phyloP scores from a whole-genome alignment of 768 basidiomycete genomes.

The Trametes sanguinea region DNA sequence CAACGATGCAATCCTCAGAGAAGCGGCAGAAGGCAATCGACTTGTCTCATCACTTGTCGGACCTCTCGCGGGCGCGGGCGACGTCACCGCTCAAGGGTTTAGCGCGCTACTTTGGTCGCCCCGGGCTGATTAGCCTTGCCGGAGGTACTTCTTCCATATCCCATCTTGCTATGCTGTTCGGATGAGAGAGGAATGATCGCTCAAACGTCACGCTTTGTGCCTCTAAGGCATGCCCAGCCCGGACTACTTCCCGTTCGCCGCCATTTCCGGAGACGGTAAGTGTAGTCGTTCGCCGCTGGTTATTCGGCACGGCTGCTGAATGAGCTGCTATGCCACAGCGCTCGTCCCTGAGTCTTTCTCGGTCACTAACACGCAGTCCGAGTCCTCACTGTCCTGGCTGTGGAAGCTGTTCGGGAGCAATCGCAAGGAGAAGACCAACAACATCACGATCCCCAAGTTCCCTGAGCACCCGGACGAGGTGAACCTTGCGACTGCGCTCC shows the following conservation, averaged over 20 bases:
- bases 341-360: slow-evolving; percentile 54
- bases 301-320: not conserved
- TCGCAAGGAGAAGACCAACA: slow-evolving; percentile 45
- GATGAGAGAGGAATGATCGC: not conserved
- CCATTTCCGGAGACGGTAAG: slow-evolving; percentile 52
- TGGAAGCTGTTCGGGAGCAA: slow-evolving; percentile 52
- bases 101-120: slow-evolving; percentile 56
- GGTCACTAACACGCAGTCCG: slow-evolving; percentile 29
- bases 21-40: slow-evolving; percentile 55
- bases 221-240: slow-evolving; percentile 63
- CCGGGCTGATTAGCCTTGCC: slow-evolving; percentile 62
- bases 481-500: slow-evolving; percentile 65
- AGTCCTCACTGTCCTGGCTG: slow-evolving; percentile 52
- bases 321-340: slow-evolving; percentile 21
- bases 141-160: slow-evolving; percentile 50
- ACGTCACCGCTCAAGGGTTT: slow-evolving; percentile 66
- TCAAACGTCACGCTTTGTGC: not conserved
- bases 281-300: not conserved
- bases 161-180: not conserved
- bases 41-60: slow-evolving; percentile 73
- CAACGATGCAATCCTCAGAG: slow-evolving; percentile 28
- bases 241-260: slow-evolving; percentile 69
- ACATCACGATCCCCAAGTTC: slow-evolving; percentile 65
- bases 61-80: slow-evolving; percentile 47
- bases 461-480: slow-evolving; percentile 46